phyloP scores from a whole-genome alignment of 495 filamentous ascomycete genomes.

The Thozetella sp. region DNA sequence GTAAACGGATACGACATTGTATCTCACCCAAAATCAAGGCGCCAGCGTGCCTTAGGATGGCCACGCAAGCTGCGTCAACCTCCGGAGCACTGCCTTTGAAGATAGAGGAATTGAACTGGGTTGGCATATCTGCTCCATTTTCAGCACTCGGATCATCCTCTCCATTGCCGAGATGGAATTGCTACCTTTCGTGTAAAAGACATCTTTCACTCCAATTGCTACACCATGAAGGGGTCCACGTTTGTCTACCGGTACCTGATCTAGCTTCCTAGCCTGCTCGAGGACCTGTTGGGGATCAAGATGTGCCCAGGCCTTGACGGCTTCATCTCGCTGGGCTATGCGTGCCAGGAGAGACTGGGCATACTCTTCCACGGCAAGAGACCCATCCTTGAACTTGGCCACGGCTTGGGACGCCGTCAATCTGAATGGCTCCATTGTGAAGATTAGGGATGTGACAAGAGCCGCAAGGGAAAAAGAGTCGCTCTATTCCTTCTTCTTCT shows the following conservation, averaged over 20 bases:
- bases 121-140: conserved; percentile 49
- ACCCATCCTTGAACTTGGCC: not conserved
- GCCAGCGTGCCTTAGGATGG: conserved; percentile 44
- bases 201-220: conserved; percentile 58
- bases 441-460: too few species aligned
- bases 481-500: too few species aligned
- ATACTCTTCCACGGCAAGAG: conserved; percentile 57
- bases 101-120: conserved; percentile 49
- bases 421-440: too few species aligned
- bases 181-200: conserved; percentile 57
- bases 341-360: conserved; percentile 51
- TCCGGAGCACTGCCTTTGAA: conserved; percentile 35
- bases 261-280: conserved; percentile 49
- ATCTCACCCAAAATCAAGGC: conserved; percentile 50
- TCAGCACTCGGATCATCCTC: not conserved
- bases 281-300: conserved; percentile 49
- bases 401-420: too few species aligned
- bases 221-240: conserved; percentile 57
- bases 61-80: conserved; percentile 42
- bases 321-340: conserved; percentile 45
- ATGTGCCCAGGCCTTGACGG: conserved; percentile 56
- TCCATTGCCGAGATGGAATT: not conserved
- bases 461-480: too few species aligned
- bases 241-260: conserved; percentile 40
- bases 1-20: not conserved